Conservation (phyloP, 2,329 filamentous ascomycete species). For the Trichoderma sp. region DNA sequence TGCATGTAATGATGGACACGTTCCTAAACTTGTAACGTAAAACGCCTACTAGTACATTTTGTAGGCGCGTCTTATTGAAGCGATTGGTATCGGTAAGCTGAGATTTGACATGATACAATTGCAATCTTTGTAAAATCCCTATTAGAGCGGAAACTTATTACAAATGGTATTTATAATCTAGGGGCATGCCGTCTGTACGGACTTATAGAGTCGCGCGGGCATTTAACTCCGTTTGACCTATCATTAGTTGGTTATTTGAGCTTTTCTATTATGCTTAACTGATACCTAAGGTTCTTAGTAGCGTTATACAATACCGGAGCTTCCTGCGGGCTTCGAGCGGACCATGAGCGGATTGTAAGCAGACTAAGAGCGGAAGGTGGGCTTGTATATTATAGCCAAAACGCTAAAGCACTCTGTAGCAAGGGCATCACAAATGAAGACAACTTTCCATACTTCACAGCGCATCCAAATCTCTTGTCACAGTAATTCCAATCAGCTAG, state of each 20-base stretch:
- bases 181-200: background rate
- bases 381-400: background rate
- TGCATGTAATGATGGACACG: too few relatives aligned
- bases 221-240: background rate
- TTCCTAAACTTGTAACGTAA: too few relatives aligned
- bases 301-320: background rate
- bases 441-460: background rate
- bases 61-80: too few relatives aligned
- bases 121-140: background rate
- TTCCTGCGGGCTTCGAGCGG: background rate
- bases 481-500: background rate
- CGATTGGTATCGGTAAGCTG: too few relatives aligned
- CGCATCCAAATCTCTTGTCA: background rate
- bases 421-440: background rate
- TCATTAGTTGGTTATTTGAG: background rate
- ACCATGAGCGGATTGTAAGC: background rate
- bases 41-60: too few relatives aligned
- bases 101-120: background rate
- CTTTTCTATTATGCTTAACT: background rate
- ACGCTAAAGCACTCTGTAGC: background rate
- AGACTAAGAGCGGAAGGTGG: background rate
- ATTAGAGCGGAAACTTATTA: background rate
- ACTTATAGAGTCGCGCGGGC: background rate
- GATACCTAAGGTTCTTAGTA: background rate
- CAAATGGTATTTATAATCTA: background rate